A percentile compares a stretch with the other conserved stretches of the same genome.
phyloP scores from a whole-genome alignment of 2,329 filamentous ascomycete species.

The Cladobotryum mycophilum region DNA sequence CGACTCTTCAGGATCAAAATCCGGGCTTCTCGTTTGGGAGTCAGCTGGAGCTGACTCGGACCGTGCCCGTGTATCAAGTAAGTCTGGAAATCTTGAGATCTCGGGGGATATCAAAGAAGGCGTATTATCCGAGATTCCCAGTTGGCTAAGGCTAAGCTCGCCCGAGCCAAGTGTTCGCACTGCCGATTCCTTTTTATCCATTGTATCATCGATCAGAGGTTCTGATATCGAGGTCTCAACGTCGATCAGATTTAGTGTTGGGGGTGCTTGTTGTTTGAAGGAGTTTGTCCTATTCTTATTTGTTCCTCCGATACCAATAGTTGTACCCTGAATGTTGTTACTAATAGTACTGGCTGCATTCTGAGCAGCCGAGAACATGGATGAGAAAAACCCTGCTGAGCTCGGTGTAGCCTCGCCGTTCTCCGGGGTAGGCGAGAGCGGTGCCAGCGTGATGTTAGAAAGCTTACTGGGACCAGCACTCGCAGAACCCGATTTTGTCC shows the following conservation, averaged over 20 bases:
- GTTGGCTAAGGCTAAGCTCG: slow-evolving; percentile 80
- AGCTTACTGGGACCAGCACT: slow-evolving; percentile 74
- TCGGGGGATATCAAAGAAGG: slow-evolving; percentile 50
- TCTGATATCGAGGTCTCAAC: slow-evolving; percentile 34
- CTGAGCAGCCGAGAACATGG: slow-evolving; percentile 86
- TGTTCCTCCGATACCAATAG: slow-evolving; percentile 42
- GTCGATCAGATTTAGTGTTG: slow-evolving; percentile 30
- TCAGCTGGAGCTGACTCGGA: slow-evolving; percentile 57
- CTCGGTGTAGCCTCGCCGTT: slow-evolving; percentile 51
- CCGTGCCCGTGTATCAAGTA: slow-evolving; percentile 39
- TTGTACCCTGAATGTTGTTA: slow-evolving; percentile 65
- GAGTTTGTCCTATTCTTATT: slow-evolving; percentile 28
- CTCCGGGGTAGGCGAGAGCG: slow-evolving; percentile 72
- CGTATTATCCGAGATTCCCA: slow-evolving; percentile 65
- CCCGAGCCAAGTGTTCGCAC: slow-evolving; percentile 85
- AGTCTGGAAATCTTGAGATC: slow-evolving; percentile 48
- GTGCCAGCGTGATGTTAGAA: slow-evolving; percentile 65
- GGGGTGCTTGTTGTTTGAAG: slow-evolving; percentile 20
- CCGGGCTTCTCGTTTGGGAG: slow-evolving; percentile 20
- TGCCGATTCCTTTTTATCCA: slow-evolving; percentile 62
- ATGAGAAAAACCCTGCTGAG: slow-evolving; percentile 79
- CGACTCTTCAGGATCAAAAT: slow-evolving; percentile 28
- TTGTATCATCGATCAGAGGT: slow-evolving; percentile 24
- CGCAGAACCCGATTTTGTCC: slow-evolving; percentile 47
- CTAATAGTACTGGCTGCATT: slow-evolving; percentile 75